A percentile compares a stretch with the other conserved stretches of the same genome.
Conservation (phyloP, 371 early-diverging fungal species). For the Apophysomyces trapeziformis region DNA sequence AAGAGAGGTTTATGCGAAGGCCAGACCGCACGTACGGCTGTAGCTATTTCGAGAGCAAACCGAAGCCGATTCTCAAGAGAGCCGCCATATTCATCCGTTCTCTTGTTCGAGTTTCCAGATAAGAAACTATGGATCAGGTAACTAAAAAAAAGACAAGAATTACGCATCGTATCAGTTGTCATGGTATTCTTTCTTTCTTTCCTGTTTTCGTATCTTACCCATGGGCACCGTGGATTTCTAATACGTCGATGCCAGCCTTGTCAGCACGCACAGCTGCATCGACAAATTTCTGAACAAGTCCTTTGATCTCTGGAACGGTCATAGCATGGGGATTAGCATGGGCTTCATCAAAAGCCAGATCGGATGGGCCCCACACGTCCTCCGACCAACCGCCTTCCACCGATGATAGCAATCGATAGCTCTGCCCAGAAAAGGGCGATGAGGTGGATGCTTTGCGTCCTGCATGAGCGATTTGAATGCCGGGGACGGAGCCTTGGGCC, state of each 20-base stretch:
- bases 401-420: constrained; percentile 32
- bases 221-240: constrained; percentile 86
- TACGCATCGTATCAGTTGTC: not conserved
- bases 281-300: constrained; percentile 63
- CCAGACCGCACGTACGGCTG: constrained; percentile 71
- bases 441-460: constrained; percentile 78
- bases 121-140: constrained; percentile 83
- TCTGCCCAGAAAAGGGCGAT: constrained; percentile 39
- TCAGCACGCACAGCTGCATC: constrained; percentile 74
- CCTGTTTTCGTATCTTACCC: constrained; percentile 35
- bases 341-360: constrained; percentile 48
- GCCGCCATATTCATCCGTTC: constrained; percentile 87
- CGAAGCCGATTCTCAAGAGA: constrained; percentile 79
- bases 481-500: constrained; percentile 61
- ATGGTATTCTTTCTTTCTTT: no score
- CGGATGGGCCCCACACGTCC: constrained; percentile 74
- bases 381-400: constrained; percentile 80
- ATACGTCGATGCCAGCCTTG: constrained; percentile 81
- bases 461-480: constrained; percentile 83
- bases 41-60: constrained; percentile 67
- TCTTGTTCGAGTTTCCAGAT: constrained; percentile 78
- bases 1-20: constrained; percentile 81
- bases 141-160: constrained; percentile 47
- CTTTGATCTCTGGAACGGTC: constrained; percentile 65
- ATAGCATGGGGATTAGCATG: constrained; percentile 65